These are phyloP conservation scores for Rosa persica DNA, from an alignment of 306 rosid species.

Conservation along the genomic window DNA sequence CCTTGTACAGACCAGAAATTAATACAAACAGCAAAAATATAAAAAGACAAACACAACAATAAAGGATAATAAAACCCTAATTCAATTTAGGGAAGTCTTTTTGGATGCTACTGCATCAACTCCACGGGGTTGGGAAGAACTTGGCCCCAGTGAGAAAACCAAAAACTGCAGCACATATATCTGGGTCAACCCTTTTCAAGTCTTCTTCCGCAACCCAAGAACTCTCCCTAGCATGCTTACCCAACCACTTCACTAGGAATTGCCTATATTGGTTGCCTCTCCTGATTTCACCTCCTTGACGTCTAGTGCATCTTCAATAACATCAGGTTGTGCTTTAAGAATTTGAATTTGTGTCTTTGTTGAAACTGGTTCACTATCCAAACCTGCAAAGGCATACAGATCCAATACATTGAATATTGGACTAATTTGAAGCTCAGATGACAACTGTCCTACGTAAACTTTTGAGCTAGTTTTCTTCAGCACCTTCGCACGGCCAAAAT, in stretches of 20 bases:
- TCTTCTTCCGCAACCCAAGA: neutral
- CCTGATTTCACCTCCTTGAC: neutral
- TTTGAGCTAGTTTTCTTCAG: neutral
- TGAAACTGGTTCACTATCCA: neutral
- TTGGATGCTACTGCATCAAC: neutral
- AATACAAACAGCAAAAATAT: too few relatives aligned
- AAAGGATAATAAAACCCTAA: too few relatives aligned
- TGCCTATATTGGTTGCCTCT: neutral
- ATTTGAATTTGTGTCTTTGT: neutral
- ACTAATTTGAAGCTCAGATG: neutral
- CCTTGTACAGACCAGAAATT: too few relatives aligned
- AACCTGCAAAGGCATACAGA: neutral
- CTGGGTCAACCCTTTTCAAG: neutral
- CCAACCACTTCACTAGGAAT: neutral
- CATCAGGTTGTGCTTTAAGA: neutral
- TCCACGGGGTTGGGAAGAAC: neutral
- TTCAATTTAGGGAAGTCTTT: too few relatives aligned
- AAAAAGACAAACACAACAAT: too few relatives aligned
- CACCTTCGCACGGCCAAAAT: neutral
- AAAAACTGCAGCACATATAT: neutral
- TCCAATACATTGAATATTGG: neutral
- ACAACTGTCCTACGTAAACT: neutral
- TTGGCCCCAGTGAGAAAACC: neutral
- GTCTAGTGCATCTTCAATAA: neutral
- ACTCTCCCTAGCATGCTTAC: neutral